phyloP scores from a whole-genome alignment of 2,329 filamentous ascomycete species.

The Colletotrichum sp. region DNA sequence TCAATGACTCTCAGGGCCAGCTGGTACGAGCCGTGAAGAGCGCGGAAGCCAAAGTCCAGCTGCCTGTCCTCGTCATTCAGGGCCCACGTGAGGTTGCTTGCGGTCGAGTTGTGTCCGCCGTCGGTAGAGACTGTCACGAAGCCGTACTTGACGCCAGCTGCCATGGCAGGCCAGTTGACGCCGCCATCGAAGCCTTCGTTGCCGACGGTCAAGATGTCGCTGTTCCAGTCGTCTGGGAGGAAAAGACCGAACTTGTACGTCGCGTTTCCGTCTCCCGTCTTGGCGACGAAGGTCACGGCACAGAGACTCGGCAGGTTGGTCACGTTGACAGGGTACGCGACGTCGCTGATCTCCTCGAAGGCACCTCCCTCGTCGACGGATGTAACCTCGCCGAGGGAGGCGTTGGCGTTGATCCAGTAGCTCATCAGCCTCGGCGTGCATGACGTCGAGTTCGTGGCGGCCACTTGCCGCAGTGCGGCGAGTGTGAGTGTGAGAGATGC shows the following conservation, averaged over 20 bases:
- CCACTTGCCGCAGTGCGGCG: background rate
- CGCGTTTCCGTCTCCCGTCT: conserved; percentile 21
- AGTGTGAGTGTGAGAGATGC: background rate
- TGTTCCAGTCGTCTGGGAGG: conserved; percentile 35
- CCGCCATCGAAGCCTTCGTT: conserved; percentile 34
- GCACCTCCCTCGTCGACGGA: conserved; percentile 22
- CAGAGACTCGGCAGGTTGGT: conserved; percentile 36
- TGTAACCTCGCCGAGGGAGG: conserved; percentile 15
- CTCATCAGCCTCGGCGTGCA: conserved; percentile 7
- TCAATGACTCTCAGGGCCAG: conserved; percentile 51
- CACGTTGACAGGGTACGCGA: conserved; percentile 29
- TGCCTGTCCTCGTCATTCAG: conserved; percentile 36
- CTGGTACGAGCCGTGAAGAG: conserved; percentile 53
- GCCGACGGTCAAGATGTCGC: conserved; percentile 33
- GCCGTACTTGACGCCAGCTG: conserved; percentile 33
- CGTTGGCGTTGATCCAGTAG: conserved; percentile 14
- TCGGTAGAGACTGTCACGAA: conserved; percentile 47
- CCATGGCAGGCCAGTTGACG: conserved; percentile 39
- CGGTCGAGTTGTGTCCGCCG: conserved; percentile 44
- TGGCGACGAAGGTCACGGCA: conserved; percentile 33
- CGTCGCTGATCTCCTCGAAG: conserved; percentile 27
- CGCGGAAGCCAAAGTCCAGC: conserved; percentile 42
- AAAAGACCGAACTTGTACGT: conserved; percentile 36
- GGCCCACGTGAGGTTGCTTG: conserved; percentile 40
- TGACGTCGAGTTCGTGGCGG: conserved; percentile 1